Evolutionary conservation across 2,329 filamentous ascomycete genomes (phyloP).

Genomic region (Drechslerella stenobrocha): DNA sequence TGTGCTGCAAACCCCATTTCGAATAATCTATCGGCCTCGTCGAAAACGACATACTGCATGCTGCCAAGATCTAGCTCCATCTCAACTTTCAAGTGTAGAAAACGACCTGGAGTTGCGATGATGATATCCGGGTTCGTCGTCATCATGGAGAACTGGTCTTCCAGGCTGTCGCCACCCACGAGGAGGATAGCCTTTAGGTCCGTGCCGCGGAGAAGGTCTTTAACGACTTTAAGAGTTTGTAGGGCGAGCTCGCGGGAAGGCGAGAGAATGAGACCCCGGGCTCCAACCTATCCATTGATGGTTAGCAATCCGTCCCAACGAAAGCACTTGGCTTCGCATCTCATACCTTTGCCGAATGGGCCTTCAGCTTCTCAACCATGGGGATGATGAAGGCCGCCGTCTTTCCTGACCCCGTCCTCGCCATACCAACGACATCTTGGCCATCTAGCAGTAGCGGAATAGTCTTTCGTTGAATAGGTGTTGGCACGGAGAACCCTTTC

Average conservation of each 20-base stretch:
- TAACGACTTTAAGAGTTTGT: conserved; percentile 94
- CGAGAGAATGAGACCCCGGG: conserved; percentile 83
- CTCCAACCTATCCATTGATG: conserved; percentile 62
- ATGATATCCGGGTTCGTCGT: conserved; percentile 84
- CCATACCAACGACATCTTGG: conserved; percentile 98
- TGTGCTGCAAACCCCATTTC: conserved; percentile 98
- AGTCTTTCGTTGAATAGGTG: conserved; percentile 94
- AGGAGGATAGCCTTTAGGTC: conserved; percentile 87
- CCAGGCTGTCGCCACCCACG: conserved; percentile 91
- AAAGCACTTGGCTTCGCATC: not conserved
- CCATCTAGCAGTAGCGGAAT: conserved; percentile 87
- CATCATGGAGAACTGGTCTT: conserved; percentile 94
- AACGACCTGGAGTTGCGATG: conserved; percentile 94
- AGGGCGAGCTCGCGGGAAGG: conserved; percentile 92
- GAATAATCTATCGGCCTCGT: conserved; percentile 94
- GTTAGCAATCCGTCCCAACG: not conserved
- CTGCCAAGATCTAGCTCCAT: conserved; percentile 91
- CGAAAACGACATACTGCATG: conserved; percentile 91
- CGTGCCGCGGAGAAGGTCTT: conserved; percentile 86
- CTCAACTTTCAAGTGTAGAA: conserved; percentile 94
- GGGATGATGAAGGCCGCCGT: conserved; percentile 97
- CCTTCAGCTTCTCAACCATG: conserved; percentile 91
- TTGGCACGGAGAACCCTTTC: conserved; percentile 95
- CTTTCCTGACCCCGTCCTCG: conserved; percentile 96
- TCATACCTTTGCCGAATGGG: conserved; percentile 72